Conservation (phyloP, 169 alveolate genomes). For the Plasmodium adleri region DNA sequence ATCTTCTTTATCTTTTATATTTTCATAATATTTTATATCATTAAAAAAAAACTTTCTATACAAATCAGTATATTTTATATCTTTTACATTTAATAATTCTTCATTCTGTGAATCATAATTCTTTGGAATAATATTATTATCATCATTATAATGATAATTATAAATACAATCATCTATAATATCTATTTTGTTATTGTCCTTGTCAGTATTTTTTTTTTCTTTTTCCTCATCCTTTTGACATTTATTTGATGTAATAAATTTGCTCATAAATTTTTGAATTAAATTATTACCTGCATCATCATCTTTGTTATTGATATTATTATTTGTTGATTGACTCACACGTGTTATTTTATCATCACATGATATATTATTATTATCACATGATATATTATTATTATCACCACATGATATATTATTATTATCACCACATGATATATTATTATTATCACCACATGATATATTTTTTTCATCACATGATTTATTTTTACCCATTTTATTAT, state of each 20-base stretch:
- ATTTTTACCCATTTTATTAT: neutral
- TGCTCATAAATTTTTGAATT: too few species aligned
- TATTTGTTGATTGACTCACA: too few species aligned
- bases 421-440: too few species aligned
- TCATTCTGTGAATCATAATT: neutral
- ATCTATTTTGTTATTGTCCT: neutral
- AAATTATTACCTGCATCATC: too few species aligned
- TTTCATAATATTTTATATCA: constrained; percentile 35
- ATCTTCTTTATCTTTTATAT: constrained; percentile 39
- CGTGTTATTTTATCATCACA: too few species aligned
- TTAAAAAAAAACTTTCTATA: constrained; percentile 19
- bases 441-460: neutral
- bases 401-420: too few species aligned
- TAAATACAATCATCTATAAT: neutral
- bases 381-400: too few species aligned
- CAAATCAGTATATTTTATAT: constrained; percentile 17
- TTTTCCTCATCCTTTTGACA: neutral
- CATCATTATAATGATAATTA: neutral
- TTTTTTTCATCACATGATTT: neutral
- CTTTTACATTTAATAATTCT: constrained; percentile 3
- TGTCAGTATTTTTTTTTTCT: neutral
- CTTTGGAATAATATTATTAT: neutral
- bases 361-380: too few species aligned
- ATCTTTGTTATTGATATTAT: too few species aligned
- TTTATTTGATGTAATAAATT: neutral